Conservation (phyloP, 2,329 filamentous ascomycete species). For the Samsoniella hepiali region DNA sequence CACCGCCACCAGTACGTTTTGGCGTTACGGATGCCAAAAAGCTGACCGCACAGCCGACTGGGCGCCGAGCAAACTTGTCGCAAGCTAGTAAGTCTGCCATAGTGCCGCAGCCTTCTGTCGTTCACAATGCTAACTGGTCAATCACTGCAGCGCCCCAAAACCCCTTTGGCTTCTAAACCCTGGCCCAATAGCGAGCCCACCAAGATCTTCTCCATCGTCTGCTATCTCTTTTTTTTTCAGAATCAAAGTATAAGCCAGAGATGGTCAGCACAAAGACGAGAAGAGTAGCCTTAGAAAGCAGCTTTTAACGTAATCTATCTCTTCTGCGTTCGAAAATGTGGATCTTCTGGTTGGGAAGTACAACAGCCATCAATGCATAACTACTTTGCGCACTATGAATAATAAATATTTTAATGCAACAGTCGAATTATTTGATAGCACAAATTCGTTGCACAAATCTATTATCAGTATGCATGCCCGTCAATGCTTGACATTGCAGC, state of each 20-base stretch:
- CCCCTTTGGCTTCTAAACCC: constrained; percentile 48
- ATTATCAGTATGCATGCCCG: not conserved
- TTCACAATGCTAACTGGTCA: not conserved
- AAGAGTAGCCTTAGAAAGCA: constrained; percentile 5
- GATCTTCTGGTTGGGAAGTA: not conserved
- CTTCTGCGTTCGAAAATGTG: not conserved
- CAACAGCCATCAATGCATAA: not conserved
- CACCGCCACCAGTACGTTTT: constrained; percentile 83
- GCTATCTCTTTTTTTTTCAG: not conserved
- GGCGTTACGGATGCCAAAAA: constrained; percentile 76
- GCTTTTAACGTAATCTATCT: constrained; percentile 8
- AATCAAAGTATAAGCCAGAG: not conserved
- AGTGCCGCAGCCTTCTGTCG: not conserved
- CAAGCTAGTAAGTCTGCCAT: constrained; percentile 77
- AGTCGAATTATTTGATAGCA: not conserved
- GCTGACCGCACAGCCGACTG: constrained; percentile 80
- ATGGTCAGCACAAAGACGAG: not conserved
- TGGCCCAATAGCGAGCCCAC: not conserved
- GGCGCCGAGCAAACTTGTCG: constrained; percentile 81
- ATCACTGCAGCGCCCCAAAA: constrained; percentile 46
- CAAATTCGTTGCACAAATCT: not conserved
- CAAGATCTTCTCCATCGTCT: not conserved
- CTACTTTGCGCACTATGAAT: not conserved
- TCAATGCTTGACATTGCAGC: not conserved
- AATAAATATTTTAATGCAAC: not conserved